Percentiles rank a stretch among this genome's conserved stretches.
Evolutionary conservation across 768 basidiomycete species (phyloP).

Genomic region (Tubosaeta sp.): DNA sequence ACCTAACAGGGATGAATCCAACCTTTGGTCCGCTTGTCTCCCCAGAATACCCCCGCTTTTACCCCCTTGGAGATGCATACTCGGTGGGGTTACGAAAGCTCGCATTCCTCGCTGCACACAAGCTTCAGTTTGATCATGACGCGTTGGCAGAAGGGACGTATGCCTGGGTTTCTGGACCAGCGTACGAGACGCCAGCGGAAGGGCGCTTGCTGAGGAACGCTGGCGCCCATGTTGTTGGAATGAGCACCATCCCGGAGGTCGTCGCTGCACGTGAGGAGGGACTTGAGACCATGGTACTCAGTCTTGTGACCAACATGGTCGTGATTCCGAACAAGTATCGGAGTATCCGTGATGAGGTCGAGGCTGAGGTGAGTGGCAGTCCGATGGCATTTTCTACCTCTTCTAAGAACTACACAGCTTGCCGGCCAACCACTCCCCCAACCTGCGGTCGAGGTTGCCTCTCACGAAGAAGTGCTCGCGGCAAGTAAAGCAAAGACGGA

Average conservation of each 20-base stretch:
- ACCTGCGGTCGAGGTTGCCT: conserved; percentile 47
- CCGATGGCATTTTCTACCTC: not conserved
- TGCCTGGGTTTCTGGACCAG: conserved; percentile 88
- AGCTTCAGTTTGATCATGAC: conserved; percentile 47
- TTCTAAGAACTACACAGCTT: conserved; percentile 40
- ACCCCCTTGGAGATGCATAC: conserved; percentile 83
- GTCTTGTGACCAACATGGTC: conserved; percentile 83
- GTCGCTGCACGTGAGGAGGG: conserved; percentile 74
- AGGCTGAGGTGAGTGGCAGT: conserved; percentile 57
- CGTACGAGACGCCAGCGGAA: conserved; percentile 87
- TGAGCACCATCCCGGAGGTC: conserved; percentile 92
- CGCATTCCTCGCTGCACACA: conserved; percentile 66
- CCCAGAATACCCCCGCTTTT: conserved; percentile 63
- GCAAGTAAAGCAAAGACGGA: conserved; percentile 65
- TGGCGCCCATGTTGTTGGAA: conserved; percentile 89
- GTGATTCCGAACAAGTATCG: conserved; percentile 64
- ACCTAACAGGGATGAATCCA: conserved; percentile 72
- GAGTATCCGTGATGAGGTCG: conserved; percentile 70
- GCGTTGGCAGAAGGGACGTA: conserved; percentile 80
- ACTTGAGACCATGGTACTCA: conserved; percentile 71
- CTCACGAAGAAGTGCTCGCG: conserved; percentile 75
- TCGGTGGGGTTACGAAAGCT: conserved; percentile 65
- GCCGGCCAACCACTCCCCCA: conserved; percentile 49
- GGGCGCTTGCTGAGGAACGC: conserved; percentile 68
- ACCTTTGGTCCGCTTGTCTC: conserved; percentile 68